Percentiles rank a stretch among this genome's conserved stretches.
phyloP scores from a whole-genome alignment of 257 asterid genomes.

The Penstemon eatonii region DNA sequence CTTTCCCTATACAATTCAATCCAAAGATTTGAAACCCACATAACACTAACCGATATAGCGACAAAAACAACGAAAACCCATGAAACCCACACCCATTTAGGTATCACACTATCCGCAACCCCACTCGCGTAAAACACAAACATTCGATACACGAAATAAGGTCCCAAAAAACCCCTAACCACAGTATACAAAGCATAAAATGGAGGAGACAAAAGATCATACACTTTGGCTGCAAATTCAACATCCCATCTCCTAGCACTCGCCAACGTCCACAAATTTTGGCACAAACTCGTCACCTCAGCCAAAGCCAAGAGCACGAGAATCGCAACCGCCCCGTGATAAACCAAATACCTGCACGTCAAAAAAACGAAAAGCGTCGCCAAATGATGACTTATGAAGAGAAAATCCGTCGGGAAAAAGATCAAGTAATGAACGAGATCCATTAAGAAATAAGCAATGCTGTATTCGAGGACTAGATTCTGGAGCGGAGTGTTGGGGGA shows the following conservation, averaged over 20 bases:
- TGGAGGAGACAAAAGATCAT: slow-evolving; percentile 65
- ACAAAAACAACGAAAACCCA: slow-evolving; percentile 66
- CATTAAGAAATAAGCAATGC: slow-evolving; percentile 83
- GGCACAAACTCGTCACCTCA: slow-evolving; percentile 87
- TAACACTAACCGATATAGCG: slow-evolving; percentile 76
- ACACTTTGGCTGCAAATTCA: slow-evolving; percentile 60
- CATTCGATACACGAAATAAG: slow-evolving; percentile 73
- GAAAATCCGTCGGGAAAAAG: slow-evolving; percentile 67
- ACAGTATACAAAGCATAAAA: slow-evolving; percentile 75
- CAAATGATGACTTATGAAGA: slow-evolving; percentile 85
- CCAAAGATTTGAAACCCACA: slow-evolving; percentile 87
- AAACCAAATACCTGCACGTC: slow-evolving; percentile 74
- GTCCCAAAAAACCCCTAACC: slow-evolving; percentile 78
- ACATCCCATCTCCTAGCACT: slow-evolving; percentile 59
- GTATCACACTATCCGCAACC: slow-evolving; percentile 62
- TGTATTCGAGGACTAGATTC: slow-evolving; percentile 73
- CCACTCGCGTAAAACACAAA: slow-evolving; percentile 56
- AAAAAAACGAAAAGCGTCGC: slow-evolving; percentile 83
- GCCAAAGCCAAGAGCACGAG: slow-evolving; percentile 73
- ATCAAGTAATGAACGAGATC: slow-evolving; percentile 79
- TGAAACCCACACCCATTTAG: slow-evolving; percentile 85
- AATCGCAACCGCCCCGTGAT: slow-evolving; percentile 76
- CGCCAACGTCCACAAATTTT: slow-evolving; percentile 88
- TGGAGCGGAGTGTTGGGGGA: slow-evolving; percentile 67
- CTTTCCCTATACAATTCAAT: slow-evolving; percentile 55